Conservation (phyloP, 73 alveolate species). For the Paramecium caudatum region DNA sequence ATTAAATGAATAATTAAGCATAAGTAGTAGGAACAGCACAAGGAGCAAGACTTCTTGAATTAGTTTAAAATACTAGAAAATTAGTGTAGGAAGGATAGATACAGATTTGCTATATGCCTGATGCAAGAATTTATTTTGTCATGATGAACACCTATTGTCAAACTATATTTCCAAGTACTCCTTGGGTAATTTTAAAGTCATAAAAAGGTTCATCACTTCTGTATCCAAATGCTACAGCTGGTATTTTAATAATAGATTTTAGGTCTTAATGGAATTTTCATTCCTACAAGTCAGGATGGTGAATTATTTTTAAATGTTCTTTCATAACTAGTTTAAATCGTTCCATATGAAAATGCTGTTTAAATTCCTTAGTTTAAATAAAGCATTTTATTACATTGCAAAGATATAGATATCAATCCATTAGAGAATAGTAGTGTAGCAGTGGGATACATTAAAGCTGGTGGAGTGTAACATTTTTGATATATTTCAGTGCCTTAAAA, state of each 20-base stretch:
- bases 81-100: neutral
- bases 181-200: constrained; percentile 45
- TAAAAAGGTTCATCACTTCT: constrained; percentile 26
- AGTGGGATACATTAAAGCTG: constrained; percentile 53
- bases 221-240: constrained; percentile 37
- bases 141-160: constrained; percentile 37
- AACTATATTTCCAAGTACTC: constrained; percentile 63
- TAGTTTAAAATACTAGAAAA: constrained; percentile 47
- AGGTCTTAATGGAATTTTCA: constrained; percentile 59
- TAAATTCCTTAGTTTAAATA: constrained; percentile 51
- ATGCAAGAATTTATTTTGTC: constrained; percentile 35
- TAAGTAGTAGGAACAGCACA: neutral
- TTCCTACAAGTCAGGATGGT: constrained; percentile 3
- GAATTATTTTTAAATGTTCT: neutral
- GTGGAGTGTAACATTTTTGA: constrained; percentile 41
- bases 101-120: constrained; percentile 2
- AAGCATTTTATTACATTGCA: constrained; percentile 18
- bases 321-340: constrained; percentile 2
- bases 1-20: constrained; percentile 26
- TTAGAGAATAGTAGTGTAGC: constrained; percentile 46
- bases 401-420: constrained; percentile 61
- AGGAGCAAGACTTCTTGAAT: neutral
- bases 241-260: neutral
- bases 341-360: constrained; percentile 56
- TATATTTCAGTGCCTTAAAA: constrained; percentile 41